Evolutionary conservation across 768 basidiomycete genomes (phyloP).

Genomic region (Leccinum ochraceum): DNA sequence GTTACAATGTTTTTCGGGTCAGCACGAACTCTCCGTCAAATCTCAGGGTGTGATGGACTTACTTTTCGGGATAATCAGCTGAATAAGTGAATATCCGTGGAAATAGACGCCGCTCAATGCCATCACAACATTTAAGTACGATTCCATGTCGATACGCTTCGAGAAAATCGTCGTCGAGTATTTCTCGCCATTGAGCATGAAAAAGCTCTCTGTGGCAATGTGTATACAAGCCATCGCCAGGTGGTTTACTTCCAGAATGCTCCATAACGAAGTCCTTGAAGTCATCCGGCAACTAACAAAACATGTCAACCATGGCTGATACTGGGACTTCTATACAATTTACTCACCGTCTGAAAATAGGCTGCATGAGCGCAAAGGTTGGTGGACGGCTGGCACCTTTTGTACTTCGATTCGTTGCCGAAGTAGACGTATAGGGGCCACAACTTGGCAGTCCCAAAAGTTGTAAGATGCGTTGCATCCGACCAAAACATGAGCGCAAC

Average conservation of each 20-base stretch:
- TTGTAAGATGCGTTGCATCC: background rate
- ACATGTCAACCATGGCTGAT: background rate
- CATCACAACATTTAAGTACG: background rate
- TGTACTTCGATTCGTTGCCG: background rate
- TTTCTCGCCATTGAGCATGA: background rate
- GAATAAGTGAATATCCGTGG: background rate
- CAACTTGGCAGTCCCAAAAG: background rate
- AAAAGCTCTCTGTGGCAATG: background rate
- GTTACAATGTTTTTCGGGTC: no score
- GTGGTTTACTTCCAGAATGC: background rate
- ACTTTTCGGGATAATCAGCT: background rate
- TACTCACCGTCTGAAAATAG: background rate
- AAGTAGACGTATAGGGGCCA: no score
- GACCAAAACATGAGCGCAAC: background rate
- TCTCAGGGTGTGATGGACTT: background rate
- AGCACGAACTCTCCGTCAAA: background rate
- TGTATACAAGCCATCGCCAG: background rate
- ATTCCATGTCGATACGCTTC: background rate
- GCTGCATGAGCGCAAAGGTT: background rate
- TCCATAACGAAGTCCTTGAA: background rate
- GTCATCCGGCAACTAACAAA: background rate
- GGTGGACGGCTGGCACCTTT: background rate
- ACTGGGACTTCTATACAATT: background rate
- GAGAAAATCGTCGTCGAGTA: background rate
- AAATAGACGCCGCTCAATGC: background rate